These are phyloP conservation scores for Cyclotella distinguenda DNA, from an alignment of 108 stramenopile species.

Conservation along the genomic window DNA sequence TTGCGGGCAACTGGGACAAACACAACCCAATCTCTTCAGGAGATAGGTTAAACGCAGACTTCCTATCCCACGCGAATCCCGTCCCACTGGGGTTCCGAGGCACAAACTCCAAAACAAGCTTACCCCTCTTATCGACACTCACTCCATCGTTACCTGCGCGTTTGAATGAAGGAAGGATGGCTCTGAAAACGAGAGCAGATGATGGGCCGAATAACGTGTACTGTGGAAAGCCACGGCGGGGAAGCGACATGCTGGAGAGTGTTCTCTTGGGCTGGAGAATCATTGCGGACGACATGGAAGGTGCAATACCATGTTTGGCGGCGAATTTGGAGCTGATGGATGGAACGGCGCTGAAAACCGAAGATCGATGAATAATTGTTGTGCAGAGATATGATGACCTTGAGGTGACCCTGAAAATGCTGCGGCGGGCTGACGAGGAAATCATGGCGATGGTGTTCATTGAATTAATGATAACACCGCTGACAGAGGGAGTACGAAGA, in stretches of 20 bases:
- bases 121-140: slow-evolving; percentile 45
- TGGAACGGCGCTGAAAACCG: neutral
- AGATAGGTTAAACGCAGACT: slow-evolving; percentile 48
- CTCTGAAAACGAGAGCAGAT: slow-evolving; percentile 45
- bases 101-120: slow-evolving; percentile 54
- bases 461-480: neutral
- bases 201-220: slow-evolving; percentile 54
- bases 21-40: slow-evolving; percentile 60
- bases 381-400: slow-evolving; percentile 1
- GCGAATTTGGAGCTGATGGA: neutral
- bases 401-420: neutral
- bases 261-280: neutral
- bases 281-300: neutral
- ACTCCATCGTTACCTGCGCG: slow-evolving; percentile 27
- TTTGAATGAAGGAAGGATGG: slow-evolving; percentile 57
- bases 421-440: neutral
- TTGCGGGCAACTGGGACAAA: slow-evolving; percentile 44
- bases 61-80: slow-evolving; percentile 32
- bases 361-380: neutral
- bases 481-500: no score
- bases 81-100: slow-evolving; percentile 38
- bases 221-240: slow-evolving; percentile 53
- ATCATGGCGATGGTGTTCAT: neutral
- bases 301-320: neutral
- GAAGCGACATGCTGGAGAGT: slow-evolving; percentile 26